Base-by-base conservation (phyloP, 805 yeast genomes). In the Lipomyces japonicus region DNA sequence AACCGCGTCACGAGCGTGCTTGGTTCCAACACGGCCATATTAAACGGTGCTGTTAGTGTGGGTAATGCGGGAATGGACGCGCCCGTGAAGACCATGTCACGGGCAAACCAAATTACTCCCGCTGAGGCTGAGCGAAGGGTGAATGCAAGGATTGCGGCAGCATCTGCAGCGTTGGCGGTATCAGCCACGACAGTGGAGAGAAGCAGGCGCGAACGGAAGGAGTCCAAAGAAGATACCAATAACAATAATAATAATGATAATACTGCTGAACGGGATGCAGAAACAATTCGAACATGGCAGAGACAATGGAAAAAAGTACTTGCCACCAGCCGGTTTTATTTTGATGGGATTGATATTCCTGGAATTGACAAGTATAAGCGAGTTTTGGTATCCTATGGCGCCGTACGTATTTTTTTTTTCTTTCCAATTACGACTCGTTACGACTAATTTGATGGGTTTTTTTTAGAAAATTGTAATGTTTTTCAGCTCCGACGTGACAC, bases 401-500 rank as follows among this genome's bases (percentile, higher is more conserved):
- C 76, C 14, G 59, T 55, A 54, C 25, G 59, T 32, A 4, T 3
- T 22, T 30, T 24, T 24, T 61, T 31, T 5, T n/a, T 16, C 14
- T 34, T 19, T 12, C 10, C 12, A 14, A 14, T 39, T 53, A 46
- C 65, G 24, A 23, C 12, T 19, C 14, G 37, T 34, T 34, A 6
- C 76, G 3, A 53, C 65, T 19, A 67, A 62, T 48, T 67, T 72
- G 1, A 68, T 81, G 22, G 85, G 83, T 10, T 83, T 85, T 7
- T 21, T 24, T n/a, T 18, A 19, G 59, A 71, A 71, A 16, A 71
- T 82, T 24, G 79, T 77, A 40, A 73, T 75, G 9, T 83, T 82
- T 59, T 84, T 81, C 60, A 81, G 80, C 58, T 65, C 71, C 32
- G 73, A 73, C 30, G 86, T 75, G 56, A 86, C 96, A 10, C 86